phyloP scores from a whole-genome alignment of 176 grass and related monocot species.

The Carex parvula region DNA sequence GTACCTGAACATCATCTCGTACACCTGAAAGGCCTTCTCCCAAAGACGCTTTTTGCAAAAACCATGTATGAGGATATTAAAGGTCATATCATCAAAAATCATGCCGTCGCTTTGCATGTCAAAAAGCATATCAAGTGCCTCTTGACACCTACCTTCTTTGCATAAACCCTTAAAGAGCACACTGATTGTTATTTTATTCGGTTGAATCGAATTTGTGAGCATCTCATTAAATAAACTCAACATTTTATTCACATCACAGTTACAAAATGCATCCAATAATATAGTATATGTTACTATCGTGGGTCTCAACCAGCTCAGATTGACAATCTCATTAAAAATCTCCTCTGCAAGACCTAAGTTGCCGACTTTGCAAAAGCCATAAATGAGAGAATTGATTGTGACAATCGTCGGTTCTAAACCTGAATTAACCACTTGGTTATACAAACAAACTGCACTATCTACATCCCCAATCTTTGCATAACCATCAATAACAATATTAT shows the following conservation, averaged over 20 bases:
- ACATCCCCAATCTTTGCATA: conserved; percentile 79
- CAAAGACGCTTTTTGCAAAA: conserved; percentile 45
- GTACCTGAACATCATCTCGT: conserved; percentile 44
- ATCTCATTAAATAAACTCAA: conserved; percentile 61
- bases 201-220: conserved; percentile 46
- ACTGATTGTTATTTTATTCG: conserved; percentile 60
- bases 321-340: conserved; percentile 47
- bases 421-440: conserved; percentile 51
- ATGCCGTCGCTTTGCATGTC: conserved; percentile 48
- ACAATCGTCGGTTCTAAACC: conserved; percentile 64
- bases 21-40: conserved; percentile 42
- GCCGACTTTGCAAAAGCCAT: conserved; percentile 77
- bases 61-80: conserved; percentile 76
- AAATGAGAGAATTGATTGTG: conserved; percentile 87
- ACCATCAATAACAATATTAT: conserved; percentile 80
- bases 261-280: conserved; percentile 81
- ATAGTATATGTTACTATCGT: conserved; percentile 71
- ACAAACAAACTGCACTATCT: conserved; percentile 56
- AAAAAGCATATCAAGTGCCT: conserved; percentile 52
- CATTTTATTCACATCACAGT: conserved; percentile 39
- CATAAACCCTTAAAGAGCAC: conserved; percentile 87
- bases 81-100: conserved; percentile 54
- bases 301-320: conserved; percentile 46
- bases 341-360: conserved; percentile 42
- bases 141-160: conserved; percentile 47